Base-by-base conservation (phyloP, 306 rosid genomes). In the Spatholobus suberectus region DNA sequence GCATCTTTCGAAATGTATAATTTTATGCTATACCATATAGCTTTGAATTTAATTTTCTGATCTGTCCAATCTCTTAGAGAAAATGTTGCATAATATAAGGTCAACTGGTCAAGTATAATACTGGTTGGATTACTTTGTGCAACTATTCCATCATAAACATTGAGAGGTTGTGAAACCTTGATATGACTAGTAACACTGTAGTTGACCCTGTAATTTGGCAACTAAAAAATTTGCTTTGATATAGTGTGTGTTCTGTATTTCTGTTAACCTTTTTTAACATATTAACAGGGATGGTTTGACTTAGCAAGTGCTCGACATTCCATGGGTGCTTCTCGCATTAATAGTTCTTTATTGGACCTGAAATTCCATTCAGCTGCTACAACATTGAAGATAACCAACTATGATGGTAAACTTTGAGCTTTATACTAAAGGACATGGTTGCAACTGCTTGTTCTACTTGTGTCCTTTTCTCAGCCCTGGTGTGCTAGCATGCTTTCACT, bases 281-380 rank as follows among this genome's bases (percentile, higher is more conserved):
- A 15, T 83, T 70, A 23, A 59, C 87, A 96, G 99, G 99, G 95
- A 58, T 96, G 98, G 98, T 59, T 94, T 70, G 98, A 96, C 20
- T 85, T 96, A 58, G 97, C 97, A 0, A 89, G 97, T 83, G 98
- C 97, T 51, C 88, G 94, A 29, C 90, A 90, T 87, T 94, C 99
- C 62, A 96, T 94, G 99, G 99, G 97, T 44, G 86, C 86, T n/a
- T 88, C 90, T 10, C 95, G 98, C 11, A 73, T 94, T 62, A 96
- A 85, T 79, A 79, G 88, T 80, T 83, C 94, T 27, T 43, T 94
- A 71, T 86, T 96, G 91, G 90, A 96, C 83, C 86, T 94, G 81
- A 96, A 94, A 61, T 21, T 47, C 12, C 95, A 90, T 81, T 34
- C 96, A 65, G 98, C 98, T 54, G 55, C 93, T 67, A 92, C 99